Percentiles rank a stretch among this genome's conserved stretches.
These are phyloP conservation scores for Trichoderma gracile DNA, from an alignment of 2,329 filamentous ascomycete species.

Conservation along the genomic window DNA sequence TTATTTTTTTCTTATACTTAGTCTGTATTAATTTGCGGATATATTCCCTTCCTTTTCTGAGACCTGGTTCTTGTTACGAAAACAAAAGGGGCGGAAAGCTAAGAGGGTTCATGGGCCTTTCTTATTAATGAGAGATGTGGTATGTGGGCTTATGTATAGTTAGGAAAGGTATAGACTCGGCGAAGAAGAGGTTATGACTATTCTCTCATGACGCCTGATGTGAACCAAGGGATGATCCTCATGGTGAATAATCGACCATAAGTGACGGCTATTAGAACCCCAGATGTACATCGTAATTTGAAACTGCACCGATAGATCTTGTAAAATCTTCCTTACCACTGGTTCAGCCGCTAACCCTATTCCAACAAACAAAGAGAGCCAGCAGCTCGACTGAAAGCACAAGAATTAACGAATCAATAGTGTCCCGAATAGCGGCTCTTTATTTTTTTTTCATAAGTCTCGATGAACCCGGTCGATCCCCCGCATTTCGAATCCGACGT, in stretches of 20 bases:
- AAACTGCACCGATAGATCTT: no score
- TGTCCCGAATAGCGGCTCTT: neutral
- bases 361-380: no score
- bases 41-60: neutral
- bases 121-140: constrained; percentile 17
- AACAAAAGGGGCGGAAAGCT: neutral
- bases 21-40: constrained; percentile 1
- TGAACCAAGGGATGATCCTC: neutral
- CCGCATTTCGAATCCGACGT: neutral
- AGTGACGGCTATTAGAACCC: no score
- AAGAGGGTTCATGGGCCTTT: neutral
- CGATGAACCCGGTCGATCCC: constrained; percentile 1
- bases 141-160: neutral
- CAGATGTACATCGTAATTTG: no score
- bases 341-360: no score
- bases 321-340: no score
- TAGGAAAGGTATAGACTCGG: constrained; percentile 11
- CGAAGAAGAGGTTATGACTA: neutral
- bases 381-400: no score
- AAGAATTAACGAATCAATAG: no score
- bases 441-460: neutral
- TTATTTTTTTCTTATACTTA: neutral
- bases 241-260: neutral
- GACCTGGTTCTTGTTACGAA: neutral
- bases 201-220: neutral